Conservation (phyloP, 2,329 filamentous ascomycete genomes). For the Hypoxylon sp. region DNA sequence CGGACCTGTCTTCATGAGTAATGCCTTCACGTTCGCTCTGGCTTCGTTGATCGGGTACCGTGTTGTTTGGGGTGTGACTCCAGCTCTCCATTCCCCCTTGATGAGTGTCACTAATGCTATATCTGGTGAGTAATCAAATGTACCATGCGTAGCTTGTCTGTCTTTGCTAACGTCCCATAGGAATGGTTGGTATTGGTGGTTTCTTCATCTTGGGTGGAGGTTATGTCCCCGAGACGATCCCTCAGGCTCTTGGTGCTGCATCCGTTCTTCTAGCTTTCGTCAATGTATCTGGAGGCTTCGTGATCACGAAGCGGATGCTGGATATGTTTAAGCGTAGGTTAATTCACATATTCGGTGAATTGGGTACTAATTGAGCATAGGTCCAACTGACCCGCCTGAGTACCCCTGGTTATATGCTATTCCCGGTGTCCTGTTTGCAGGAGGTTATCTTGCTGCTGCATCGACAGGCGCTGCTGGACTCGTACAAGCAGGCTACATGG, state of each 20-base stretch:
- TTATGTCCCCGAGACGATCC: conserved; percentile 81
- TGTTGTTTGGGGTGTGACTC: conserved; percentile 88
- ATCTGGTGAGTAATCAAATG: conserved; percentile 67
- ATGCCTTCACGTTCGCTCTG: conserved; percentile 86
- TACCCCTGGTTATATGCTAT: conserved; percentile 90
- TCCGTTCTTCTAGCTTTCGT: conserved; percentile 90
- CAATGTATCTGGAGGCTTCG: conserved; percentile 89
- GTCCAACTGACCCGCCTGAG: conserved; percentile 87
- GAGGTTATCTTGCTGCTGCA: conserved; percentile 84
- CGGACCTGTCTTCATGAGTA: conserved; percentile 87
- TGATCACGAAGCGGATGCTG: conserved; percentile 93
- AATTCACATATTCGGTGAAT: not conserved
- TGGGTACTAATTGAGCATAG: conserved; percentile 57
- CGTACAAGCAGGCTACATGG: conserved; percentile 88
- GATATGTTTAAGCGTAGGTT: conserved; percentile 85
- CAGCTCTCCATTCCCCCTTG: conserved; percentile 87
- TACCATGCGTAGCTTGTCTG: not conserved
- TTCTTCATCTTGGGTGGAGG: conserved; percentile 91
- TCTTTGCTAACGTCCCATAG: conserved; percentile 54
- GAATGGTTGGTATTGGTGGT: conserved; percentile 90
- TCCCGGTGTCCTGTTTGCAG: conserved; percentile 82
- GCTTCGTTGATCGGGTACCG: conserved; percentile 90
- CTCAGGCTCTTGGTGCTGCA: conserved; percentile 81
- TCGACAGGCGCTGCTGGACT: conserved; percentile 86
- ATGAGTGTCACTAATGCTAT: conserved; percentile 97